Evolutionary conservation across 306 rosid genomes (phyloP), one percentile per base, ranked within the genome.

Genomic region (Cyclanthera cordifolia): DNA sequence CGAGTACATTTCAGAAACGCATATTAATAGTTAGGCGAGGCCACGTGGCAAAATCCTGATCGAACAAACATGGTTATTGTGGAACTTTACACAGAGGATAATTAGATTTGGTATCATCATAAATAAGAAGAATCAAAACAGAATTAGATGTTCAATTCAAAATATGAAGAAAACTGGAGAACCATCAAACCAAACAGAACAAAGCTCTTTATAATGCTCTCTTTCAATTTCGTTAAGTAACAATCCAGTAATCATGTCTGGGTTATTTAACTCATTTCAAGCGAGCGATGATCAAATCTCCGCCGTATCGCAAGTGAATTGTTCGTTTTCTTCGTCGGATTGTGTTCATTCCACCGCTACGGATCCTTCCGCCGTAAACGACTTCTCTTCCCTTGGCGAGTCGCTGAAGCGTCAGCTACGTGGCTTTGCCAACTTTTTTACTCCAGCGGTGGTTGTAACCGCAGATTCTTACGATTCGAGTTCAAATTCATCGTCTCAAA

Each of bases 401-500:
- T 74, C 84, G 66, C 82, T 84, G 60, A 70, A 76, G 71, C 79
- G 86, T 41, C 86, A 82, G 69, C 76, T 89, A 70, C 95, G 95
- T 60, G 95, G 89, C 74, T 89, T 93, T 37, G 94, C 94, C 48
- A 80, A 82, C 77, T 93, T 93, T 78, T 87, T 93, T 30, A 95
- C 94, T 72, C 20, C 77, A 16, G 20, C 83, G 4, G 49, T 79
- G 2, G 19, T 75, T 39, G 3, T 78, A 43, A 50, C 77, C n/a
- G 79, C 13, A 11, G 76, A 45, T 17, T 75, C 74, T 39, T 24
- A 49, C 21, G 74, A 70, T n/a, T 23, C 50, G 53, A 59, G 66
- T 50, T 51, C 74, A 0, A 10, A 32, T 43, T 39, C 74, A 3
- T 19, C 54, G 16, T 76, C 87, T 41, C 84, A 54, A 71, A 71